Conservation (phyloP, 129 eudicot species). For the Daucus carota region DNA sequence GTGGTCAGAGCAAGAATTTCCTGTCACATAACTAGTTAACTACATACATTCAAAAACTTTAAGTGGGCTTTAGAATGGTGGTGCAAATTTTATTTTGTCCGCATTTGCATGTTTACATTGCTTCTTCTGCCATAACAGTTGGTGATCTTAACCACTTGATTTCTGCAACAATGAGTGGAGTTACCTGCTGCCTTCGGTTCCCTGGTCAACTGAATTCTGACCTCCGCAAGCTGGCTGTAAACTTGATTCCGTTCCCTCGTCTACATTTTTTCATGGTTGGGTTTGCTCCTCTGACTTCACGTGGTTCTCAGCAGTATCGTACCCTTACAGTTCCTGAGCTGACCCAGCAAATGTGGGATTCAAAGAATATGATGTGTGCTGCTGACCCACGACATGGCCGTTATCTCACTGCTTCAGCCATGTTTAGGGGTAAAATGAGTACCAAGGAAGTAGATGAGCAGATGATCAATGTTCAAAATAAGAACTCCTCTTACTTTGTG, state of each 20-base stretch:
- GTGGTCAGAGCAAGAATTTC: background rate
- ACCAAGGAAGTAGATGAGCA: slow-evolving; percentile 51
- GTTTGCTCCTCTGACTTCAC: slow-evolving; percentile 60
- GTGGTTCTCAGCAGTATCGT: slow-evolving; percentile 77
- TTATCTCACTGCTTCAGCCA: slow-evolving; percentile 45
- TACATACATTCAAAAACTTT: background rate
- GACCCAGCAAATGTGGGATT: slow-evolving; percentile 73
- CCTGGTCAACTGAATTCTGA: slow-evolving; percentile 78
- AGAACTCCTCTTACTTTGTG: slow-evolving; percentile 71
- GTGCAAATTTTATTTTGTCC: background rate
- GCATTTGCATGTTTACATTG: background rate
- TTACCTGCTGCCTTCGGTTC: slow-evolving; percentile 76
- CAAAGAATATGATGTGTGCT: slow-evolving; percentile 54
- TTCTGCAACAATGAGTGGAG: slow-evolving; percentile 77
- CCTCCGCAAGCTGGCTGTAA: slow-evolving; percentile 61
- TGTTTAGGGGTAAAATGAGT: slow-evolving; percentile 51
- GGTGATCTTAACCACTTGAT: slow-evolving; percentile 74
- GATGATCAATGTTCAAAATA: slow-evolving; percentile 66
- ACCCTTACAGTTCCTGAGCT: slow-evolving; percentile 70
- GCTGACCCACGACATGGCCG: slow-evolving; percentile 47
- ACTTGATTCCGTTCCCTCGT: slow-evolving; percentile 80
- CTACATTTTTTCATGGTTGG: slow-evolving; percentile 68
- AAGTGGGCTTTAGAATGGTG: background rate
- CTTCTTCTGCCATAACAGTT: slow-evolving; percentile 24
- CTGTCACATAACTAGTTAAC: background rate